A percentile compares a stretch with the other conserved stretches of the same genome.
phyloP scores from a whole-genome alignment of 2,329 filamentous ascomycete species.

The Epichloe baconii region DNA sequence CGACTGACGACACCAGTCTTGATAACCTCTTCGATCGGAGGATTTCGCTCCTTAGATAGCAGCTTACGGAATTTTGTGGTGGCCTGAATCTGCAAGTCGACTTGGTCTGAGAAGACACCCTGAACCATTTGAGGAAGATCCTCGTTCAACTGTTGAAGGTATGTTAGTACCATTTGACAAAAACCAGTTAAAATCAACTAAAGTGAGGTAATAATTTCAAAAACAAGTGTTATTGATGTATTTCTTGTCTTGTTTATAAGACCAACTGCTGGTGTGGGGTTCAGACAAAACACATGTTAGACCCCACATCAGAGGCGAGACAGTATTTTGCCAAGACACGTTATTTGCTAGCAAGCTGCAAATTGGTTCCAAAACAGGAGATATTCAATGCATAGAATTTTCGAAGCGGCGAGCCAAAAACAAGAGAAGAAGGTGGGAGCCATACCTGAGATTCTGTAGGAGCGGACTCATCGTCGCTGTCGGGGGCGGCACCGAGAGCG shows the following conservation, averaged over 20 bases:
- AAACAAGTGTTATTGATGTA: background rate
- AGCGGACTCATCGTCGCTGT: slow-evolving; percentile 93
- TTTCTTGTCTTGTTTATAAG: background rate
- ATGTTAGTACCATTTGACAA: slow-evolving; percentile 15
- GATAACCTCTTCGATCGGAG: slow-evolving; percentile 97
- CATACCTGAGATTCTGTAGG: slow-evolving; percentile 92
- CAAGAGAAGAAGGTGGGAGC: slow-evolving; percentile 4
- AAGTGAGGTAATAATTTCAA: background rate
- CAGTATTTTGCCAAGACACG: background rate
- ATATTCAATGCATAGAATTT: background rate
- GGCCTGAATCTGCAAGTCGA: slow-evolving; percentile 91
- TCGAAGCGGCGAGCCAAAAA: background rate
- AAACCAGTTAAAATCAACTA: background rate
- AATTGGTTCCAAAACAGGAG: slow-evolving; percentile 2
- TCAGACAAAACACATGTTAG: slow-evolving; percentile 11
- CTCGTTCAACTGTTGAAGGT: slow-evolving; percentile 63
- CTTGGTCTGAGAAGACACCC: slow-evolving; percentile 97
- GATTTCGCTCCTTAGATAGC: slow-evolving; percentile 96
- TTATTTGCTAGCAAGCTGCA: background rate
- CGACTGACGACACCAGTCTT: slow-evolving; percentile 95
- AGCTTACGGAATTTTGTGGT: slow-evolving; percentile 98
- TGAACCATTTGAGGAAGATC: slow-evolving; percentile 97
- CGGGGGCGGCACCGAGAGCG: slow-evolving; percentile 73
- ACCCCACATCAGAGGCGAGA: slow-evolving; percentile 19
- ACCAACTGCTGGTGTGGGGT: slow-evolving; percentile 19